A percentile compares a stretch with the other conserved stretches of the same genome.
Evolutionary conservation across 129 eudicot species (phyloP).

Genomic region (Tagetes patula): DNA sequence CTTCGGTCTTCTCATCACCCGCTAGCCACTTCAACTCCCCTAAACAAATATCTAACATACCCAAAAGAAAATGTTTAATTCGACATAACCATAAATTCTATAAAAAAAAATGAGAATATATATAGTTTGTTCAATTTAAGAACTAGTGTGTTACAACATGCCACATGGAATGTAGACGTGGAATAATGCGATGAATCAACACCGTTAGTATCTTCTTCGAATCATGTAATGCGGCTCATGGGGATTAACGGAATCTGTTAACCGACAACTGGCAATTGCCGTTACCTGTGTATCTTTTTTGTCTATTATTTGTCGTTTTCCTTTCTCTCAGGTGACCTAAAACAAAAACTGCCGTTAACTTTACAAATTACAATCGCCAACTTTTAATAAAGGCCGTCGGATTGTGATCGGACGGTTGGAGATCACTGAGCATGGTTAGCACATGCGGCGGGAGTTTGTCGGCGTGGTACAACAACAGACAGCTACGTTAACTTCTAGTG

Average conservation of each 20-base stretch:
- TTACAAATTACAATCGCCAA: neutral
- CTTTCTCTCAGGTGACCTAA: slow-evolving; percentile 12
- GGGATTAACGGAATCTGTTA: slow-evolving; percentile 17
- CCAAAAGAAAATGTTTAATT: too few species aligned
- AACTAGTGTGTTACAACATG: neutral
- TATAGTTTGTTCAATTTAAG: too few species aligned
- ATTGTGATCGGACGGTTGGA: slow-evolving; percentile 20
- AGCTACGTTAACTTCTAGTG: slow-evolving; percentile 23
- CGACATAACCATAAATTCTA: too few species aligned
- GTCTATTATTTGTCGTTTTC: slow-evolving; percentile 18
- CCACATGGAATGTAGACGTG: slow-evolving; percentile 25
- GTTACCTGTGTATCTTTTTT: slow-evolving; percentile 2
- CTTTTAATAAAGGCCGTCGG: slow-evolving; percentile 7
- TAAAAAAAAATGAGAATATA: too few species aligned
- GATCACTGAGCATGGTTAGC: slow-evolving; percentile 19
- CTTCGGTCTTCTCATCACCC: too few species aligned
- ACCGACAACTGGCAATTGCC: slow-evolving; percentile 31
- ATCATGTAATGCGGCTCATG: slow-evolving; percentile 24
- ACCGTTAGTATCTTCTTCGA: neutral
- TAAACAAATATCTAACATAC: too few species aligned
- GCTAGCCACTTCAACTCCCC: too few species aligned
- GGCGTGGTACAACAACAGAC: slow-evolving; percentile 26
- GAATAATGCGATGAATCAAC: neutral
- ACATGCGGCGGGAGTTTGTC: slow-evolving; percentile 31
- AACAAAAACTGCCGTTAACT: neutral